Evolutionary conservation across 805 yeast species (phyloP), one percentile per base, ranked within the genome.

Genomic region (Candida taoyuanica): DNA sequence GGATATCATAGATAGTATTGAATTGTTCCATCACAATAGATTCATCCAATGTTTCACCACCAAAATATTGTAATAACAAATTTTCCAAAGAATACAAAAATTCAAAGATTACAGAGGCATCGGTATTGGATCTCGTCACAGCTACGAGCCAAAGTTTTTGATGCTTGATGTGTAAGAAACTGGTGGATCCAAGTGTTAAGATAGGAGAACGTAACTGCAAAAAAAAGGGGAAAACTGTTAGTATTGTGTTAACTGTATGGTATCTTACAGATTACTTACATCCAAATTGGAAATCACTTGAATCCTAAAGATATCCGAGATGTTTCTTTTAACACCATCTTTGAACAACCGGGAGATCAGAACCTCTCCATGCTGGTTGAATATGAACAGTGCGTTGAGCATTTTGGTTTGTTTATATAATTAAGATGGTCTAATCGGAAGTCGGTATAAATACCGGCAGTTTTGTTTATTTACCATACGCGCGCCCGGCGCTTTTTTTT

Each of bases 181-280:
- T 82, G 0, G 98, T 93, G 0, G 95, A 85, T 1, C 98, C 98
- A 31, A 93, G 63, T 0, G 98, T 93, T 31, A 91, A 64, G 1
- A 84, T 70, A 0, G 93, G 91, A 0, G 86, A 74, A 45, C 79
- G 64, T n/a, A 69, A 64, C 58, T 63, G 31, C 11, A 21, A n/a
- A n/a, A n/a, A n/a, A n/a, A n/a, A n/a, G n/a, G n/a, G n/a, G n/a
- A n/a, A n/a, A n/a, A n/a, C n/a, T 8, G 25, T 21, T 21, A 21
- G 25, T 21, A 21, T n/a, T n/a, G n/a, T n/a, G n/a, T n/a, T n/a
- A n/a, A n/a, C n/a, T n/a, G n/a, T n/a, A n/a, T n/a, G n/a, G n/a
- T n/a, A n/a, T n/a, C n/a, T n/a, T n/a, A 21, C 25, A 21, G 25
- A 12, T 21, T 21, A 46, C 65, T 42, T 34, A 67, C 60, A 17